Conservation (phyloP, 306 rosid species). For the Medicago ruthenica region DNA sequence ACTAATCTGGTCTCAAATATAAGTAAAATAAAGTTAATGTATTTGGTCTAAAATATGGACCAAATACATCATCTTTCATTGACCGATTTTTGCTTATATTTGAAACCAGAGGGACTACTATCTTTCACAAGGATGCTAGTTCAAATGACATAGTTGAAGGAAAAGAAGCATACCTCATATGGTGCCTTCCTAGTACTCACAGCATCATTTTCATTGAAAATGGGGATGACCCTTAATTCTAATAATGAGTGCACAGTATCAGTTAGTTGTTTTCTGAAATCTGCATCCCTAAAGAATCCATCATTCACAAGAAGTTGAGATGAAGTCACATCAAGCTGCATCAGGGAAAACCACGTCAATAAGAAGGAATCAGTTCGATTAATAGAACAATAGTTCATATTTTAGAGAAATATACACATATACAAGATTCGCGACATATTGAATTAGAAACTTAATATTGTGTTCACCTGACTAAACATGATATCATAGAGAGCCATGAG, state of each 20-base stretch:
- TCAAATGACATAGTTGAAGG: slow-evolving; percentile 10
- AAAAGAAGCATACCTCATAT: slow-evolving; percentile 61
- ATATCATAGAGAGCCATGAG: slow-evolving; percentile 97
- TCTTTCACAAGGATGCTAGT: too few relatives aligned
- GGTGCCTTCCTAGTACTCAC: slow-evolving; percentile 91
- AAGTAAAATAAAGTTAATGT: too few relatives aligned
- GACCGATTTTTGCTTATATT: too few relatives aligned
- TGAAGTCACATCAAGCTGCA: slow-evolving; percentile 94
- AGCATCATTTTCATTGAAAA: slow-evolving; percentile 94
- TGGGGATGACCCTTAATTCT: slow-evolving; percentile 72
- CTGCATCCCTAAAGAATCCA: slow-evolving; percentile 66
- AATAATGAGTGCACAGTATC: slow-evolving; percentile 78
- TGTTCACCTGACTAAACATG: slow-evolving; percentile 81
- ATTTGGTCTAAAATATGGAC: too few relatives aligned
- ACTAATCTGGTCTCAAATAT: neutral
- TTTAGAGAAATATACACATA: neutral
- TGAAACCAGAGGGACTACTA: neutral
- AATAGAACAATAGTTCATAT: slow-evolving; percentile 12
- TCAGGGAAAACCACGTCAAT: slow-evolving; percentile 34
- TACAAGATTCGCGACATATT: slow-evolving; percentile 16
- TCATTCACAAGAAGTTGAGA: slow-evolving; percentile 96
- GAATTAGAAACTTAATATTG: neutral
- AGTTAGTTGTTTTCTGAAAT: slow-evolving; percentile 72
- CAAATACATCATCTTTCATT: too few relatives aligned
- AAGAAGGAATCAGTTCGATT: slow-evolving; percentile 2